Conservation (phyloP, 2,329 filamentous ascomycete genomes). For the Grosmannia serpens region DNA sequence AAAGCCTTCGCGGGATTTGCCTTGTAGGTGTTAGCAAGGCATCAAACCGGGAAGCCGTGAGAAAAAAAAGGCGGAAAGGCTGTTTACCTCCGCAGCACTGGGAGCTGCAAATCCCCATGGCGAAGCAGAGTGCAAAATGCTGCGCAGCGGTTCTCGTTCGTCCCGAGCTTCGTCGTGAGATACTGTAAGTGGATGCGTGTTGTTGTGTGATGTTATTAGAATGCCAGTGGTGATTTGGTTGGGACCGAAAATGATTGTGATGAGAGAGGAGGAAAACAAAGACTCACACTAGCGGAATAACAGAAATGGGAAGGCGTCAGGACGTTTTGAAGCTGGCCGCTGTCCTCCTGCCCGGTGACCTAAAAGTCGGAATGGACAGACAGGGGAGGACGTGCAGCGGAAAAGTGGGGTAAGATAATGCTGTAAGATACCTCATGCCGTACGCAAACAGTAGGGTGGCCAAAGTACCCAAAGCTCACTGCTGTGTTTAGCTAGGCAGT, state of each 20-base stretch:
- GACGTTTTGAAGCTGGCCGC: not conserved
- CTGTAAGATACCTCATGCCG: not conserved
- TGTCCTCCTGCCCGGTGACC: not conserved
- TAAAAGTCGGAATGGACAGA: not conserved
- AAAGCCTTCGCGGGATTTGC: constrained; percentile 66
- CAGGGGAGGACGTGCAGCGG: not conserved
- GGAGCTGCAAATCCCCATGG: constrained; percentile 52
- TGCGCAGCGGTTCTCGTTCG: not conserved
- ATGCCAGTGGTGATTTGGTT: not conserved
- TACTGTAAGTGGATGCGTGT: not conserved
- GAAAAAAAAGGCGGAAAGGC: not conserved
- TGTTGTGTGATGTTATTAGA: not conserved
- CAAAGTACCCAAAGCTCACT: not conserved
- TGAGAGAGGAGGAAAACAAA: not conserved
- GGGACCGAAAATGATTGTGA: not conserved
- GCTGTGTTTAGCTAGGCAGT: constrained; percentile 2
- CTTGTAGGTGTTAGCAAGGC: constrained; percentile 24
- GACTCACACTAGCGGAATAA: not conserved
- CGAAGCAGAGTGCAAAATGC: constrained; percentile 9
- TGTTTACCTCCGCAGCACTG: constrained; percentile 47
- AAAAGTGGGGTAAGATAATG: not conserved
- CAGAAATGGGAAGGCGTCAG: not conserved
- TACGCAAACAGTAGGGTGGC: not conserved
- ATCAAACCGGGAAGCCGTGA: not conserved
- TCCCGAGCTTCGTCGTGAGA: not conserved